phyloP scores from a whole-genome alignment of 306 rosid species.

The Dryas alaskensis region DNA sequence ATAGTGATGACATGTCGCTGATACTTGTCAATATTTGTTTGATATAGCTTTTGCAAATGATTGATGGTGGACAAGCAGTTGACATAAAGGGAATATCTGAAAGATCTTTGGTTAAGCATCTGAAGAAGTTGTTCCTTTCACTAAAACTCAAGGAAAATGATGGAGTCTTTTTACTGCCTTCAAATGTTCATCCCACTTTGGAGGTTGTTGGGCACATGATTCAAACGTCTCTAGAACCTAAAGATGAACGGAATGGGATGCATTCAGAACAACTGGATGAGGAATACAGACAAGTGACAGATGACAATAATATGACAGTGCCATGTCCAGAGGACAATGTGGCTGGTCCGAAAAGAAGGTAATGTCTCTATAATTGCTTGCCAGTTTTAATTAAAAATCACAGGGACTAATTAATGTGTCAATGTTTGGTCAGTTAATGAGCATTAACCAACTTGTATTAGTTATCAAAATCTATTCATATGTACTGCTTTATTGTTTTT shows the following conservation, averaged over 20 bases:
- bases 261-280: slow-evolving; percentile 32
- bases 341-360: slow-evolving; percentile 61
- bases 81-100: slow-evolving; percentile 86
- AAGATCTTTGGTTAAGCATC: slow-evolving; percentile 49
- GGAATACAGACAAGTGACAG: slow-evolving; percentile 32
- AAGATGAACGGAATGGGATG: slow-evolving; percentile 36
- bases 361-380: neutral
- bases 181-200: slow-evolving; percentile 66
- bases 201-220: slow-evolving; percentile 67
- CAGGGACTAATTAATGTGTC: neutral
- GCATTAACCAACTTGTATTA: neutral
- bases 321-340: slow-evolving; percentile 43
- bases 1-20: neutral
- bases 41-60: slow-evolving; percentile 76
- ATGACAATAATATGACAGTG: slow-evolving; percentile 27
- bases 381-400: neutral
- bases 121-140: slow-evolving; percentile 70
- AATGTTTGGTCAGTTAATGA: neutral
- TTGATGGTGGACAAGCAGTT: slow-evolving; percentile 93
- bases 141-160: slow-evolving; percentile 64
- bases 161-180: slow-evolving; percentile 60
- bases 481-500: neutral
- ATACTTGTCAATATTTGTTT: slow-evolving; percentile 19
- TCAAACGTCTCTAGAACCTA: slow-evolving; percentile 31
- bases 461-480: neutral